Evolutionary conservation across 192 early-diverging fungal species (phyloP), one percentile per base, ranked within the genome.

Genomic region (Linnemannia hyalina): DNA sequence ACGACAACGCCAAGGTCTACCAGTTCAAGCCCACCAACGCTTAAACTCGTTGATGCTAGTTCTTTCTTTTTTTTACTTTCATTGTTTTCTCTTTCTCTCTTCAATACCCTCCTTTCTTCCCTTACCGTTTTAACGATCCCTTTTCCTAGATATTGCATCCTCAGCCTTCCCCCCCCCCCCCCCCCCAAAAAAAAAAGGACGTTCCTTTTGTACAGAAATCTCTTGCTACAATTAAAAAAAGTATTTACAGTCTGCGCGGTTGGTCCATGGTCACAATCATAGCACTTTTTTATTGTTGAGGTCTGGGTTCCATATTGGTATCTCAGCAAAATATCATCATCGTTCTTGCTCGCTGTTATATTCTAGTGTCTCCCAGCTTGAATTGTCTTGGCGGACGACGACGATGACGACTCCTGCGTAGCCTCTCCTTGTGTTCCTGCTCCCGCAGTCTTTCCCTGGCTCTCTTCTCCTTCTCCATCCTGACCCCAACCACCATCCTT

Each of bases 1-100:
- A 92, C 10, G 92, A 91, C 42, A 90, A 95, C 71, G 89, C 94
- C 54, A 93, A 92, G 55, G 91, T 92, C 35, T 94, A 95, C 85
- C 68, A 88, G 70, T 95, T 96, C 89, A 91, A 94, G 85, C 77
- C 91, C 29, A 88, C 87, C 72, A 89, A 85, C 72, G 84, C 88
- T 68, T 90, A 91, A 89, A 83, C 4, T n/a, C 22, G n/a, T 26
- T 26, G 26, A 65, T 29, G 1, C 2, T 10, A 32, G n/a, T 32
- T 11, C 1, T 32, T 32, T 8, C n/a, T 32, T 32, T 65, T 3
- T 26, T 29, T 65, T 35, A 35, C 10, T 65, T 65, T 15, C 11
- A 13, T 11, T 65, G 26, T 60, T 60, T 60, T 60, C 5, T 26
- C n/a, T 57, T 55, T 57, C 55, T 65, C 29, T 1, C 60, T 65